Conservation (phyloP, 2,329 filamentous ascomycete species). For the Arthrinium phaeospermum region DNA sequence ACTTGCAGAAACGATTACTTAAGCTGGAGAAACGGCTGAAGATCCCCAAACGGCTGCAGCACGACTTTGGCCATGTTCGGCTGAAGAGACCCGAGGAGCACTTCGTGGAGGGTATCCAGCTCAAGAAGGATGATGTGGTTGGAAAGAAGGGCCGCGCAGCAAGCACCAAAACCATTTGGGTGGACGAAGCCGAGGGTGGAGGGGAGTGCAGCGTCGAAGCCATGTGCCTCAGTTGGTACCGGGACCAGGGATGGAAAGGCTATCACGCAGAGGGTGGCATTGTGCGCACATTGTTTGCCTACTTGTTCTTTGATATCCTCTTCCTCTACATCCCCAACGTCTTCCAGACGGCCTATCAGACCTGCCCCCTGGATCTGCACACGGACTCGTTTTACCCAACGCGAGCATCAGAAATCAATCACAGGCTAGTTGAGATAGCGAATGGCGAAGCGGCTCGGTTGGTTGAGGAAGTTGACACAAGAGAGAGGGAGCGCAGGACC, state of each 20-base stretch:
- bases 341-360: constrained; percentile 95
- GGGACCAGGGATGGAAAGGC: constrained; percentile 85
- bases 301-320: constrained; percentile 91
- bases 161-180: constrained; percentile 82
- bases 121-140: constrained; percentile 64
- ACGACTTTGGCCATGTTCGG: constrained; percentile 88
- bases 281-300: constrained; percentile 86
- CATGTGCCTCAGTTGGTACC: constrained; percentile 91
- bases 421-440: constrained; percentile 81
- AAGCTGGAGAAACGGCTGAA: constrained; percentile 88
- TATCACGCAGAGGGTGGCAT: constrained; percentile 94
- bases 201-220: constrained; percentile 87
- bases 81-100: constrained; percentile 79
- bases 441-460: constrained; percentile 78
- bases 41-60: constrained; percentile 83
- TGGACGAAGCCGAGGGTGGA: constrained; percentile 73
- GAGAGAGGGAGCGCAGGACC: constrained; percentile 72
- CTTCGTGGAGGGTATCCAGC: constrained; percentile 75
- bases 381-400: constrained; percentile 91
- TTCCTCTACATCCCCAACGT: constrained; percentile 96
- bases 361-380: constrained; percentile 88
- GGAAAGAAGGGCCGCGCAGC: constrained; percentile 48
- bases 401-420: constrained; percentile 88
- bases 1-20: constrained; percentile 89
- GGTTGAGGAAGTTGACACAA: constrained; percentile 70